These are phyloP conservation scores for Boletus eberwhitei DNA, from an alignment of 768 basidiomycete genomes.

Conservation along the genomic window DNA sequence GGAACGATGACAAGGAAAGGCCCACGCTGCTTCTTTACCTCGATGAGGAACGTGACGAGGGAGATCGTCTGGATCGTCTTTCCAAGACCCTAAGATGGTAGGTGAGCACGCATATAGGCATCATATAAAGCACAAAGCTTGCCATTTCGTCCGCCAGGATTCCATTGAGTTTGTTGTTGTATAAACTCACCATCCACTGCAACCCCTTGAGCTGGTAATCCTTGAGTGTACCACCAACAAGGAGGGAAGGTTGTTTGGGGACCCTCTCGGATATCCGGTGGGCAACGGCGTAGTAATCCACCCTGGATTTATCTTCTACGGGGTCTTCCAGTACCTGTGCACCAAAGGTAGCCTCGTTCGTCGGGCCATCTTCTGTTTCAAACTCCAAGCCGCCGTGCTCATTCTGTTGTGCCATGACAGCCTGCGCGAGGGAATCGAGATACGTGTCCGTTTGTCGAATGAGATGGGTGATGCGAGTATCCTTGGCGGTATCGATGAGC, in stretches of 20 bases:
- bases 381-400: slow-evolving; percentile 51
- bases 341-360: slow-evolving; percentile 89
- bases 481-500: slow-evolving; percentile 97
- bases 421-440: slow-evolving; percentile 92
- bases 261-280: slow-evolving; percentile 90
- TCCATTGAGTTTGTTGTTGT: slow-evolving; percentile 93
- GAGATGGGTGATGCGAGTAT: slow-evolving; percentile 96
- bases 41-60: slow-evolving; percentile 91
- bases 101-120: slow-evolving; percentile 8
- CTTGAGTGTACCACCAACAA: slow-evolving; percentile 87
- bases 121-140: slow-evolving; percentile 15
- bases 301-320: slow-evolving; percentile 62
- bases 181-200: slow-evolving; percentile 98
- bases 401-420: slow-evolving; percentile 89
- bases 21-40: slow-evolving; percentile 84
- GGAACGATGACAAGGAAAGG: slow-evolving; percentile 96
- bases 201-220: slow-evolving; percentile 94
- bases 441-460: slow-evolving; percentile 92
- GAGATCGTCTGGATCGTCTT: slow-evolving; percentile 96
- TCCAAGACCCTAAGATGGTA: slow-evolving; percentile 70
- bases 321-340: slow-evolving; percentile 57
- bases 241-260: slow-evolving; percentile 63
- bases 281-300: slow-evolving; percentile 96
- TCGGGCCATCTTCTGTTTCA: slow-evolving; percentile 67
- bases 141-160: slow-evolving; percentile 96